Evolutionary conservation across 2,329 filamentous ascomycete species (phyloP).

Genomic region (Daldinia sp.): DNA sequence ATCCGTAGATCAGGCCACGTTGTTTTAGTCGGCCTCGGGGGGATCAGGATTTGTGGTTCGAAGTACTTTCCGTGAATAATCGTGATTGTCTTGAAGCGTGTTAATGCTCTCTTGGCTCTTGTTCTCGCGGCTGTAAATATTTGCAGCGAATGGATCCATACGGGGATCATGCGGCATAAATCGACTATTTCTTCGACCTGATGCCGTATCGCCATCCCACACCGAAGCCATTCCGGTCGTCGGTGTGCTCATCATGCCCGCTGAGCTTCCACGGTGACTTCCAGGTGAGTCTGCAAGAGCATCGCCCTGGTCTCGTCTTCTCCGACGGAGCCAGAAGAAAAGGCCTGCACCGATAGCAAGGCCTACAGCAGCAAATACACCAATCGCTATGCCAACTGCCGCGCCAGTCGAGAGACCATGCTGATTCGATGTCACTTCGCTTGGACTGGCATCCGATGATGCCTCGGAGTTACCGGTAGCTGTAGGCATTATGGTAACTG

Average conservation of each 20-base stretch:
- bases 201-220: slow-evolving; percentile 55
- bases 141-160: slow-evolving; percentile 70
- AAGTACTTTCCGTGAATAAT: slow-evolving; percentile 73
- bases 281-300: slow-evolving; percentile 59
- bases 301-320: slow-evolving; percentile 59
- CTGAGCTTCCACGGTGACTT: slow-evolving; percentile 64
- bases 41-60: slow-evolving; percentile 73
- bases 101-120: slow-evolving; percentile 73
- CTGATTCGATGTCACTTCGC: slow-evolving; percentile 28
- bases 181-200: slow-evolving; percentile 64
- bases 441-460: slow-evolving; percentile 24
- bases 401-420: slow-evolving; percentile 45
- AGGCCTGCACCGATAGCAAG: slow-evolving; percentile 50
- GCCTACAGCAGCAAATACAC: slow-evolving; percentile 47
- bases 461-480: slow-evolving; percentile 35
- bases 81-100: slow-evolving; percentile 73
- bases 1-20: slow-evolving; percentile 13
- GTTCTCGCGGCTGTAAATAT: slow-evolving; percentile 67
- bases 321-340: slow-evolving; percentile 61
- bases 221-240: slow-evolving; percentile 59
- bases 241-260: slow-evolving; percentile 60
- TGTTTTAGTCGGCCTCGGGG: slow-evolving; percentile 49
- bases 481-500: slow-evolving; percentile 66
- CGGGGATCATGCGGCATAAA: slow-evolving; percentile 72
- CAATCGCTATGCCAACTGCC: slow-evolving; percentile 50